phyloP scores from a whole-genome alignment of 192 early-diverging fungal genomes.

The Obelidium mucronatum region DNA sequence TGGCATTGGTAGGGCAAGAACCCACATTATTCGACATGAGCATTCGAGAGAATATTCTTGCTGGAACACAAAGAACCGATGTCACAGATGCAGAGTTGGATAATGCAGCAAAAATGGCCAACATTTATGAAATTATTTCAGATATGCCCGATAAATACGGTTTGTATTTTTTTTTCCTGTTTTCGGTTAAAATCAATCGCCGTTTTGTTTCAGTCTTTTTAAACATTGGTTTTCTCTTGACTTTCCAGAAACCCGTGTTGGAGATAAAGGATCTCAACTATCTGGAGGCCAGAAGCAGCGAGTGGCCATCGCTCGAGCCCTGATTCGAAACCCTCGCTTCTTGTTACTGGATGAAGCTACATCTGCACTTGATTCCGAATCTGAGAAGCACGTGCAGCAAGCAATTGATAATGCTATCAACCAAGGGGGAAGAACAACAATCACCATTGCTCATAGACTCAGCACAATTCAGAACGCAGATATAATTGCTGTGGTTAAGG shows the following conservation, averaged over 20 bases:
- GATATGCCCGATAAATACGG: slow-evolving; percentile 77
- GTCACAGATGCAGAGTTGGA: slow-evolving; percentile 66
- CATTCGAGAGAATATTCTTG: slow-evolving; percentile 52
- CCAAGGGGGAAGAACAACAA: slow-evolving; percentile 77
- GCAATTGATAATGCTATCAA: slow-evolving; percentile 57
- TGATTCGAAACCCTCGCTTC: slow-evolving; percentile 65
- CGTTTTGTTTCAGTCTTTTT: neutral
- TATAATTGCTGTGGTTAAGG: slow-evolving; percentile 79
- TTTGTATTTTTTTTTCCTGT: slow-evolving; percentile 5
- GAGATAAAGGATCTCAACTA: slow-evolving; percentile 51
- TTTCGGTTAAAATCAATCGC: neutral
- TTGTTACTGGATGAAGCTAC: slow-evolving; percentile 46
- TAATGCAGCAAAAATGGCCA: slow-evolving; percentile 71
- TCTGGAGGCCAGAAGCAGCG: slow-evolving; percentile 63
- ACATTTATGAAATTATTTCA: slow-evolving; percentile 83
- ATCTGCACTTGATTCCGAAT: slow-evolving; percentile 56
- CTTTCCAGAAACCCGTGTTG: slow-evolving; percentile 44
- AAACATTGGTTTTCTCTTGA: neutral
- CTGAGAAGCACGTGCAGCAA: slow-evolving; percentile 58
- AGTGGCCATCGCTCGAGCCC: slow-evolving; percentile 65
- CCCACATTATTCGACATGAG: slow-evolving; percentile 57
- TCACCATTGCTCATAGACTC: slow-evolving; percentile 91
- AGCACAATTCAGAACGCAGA: slow-evolving; percentile 89
- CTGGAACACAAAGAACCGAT: slow-evolving; percentile 23
- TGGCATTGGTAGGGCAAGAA: slow-evolving; percentile 71